Conservation (phyloP, 768 basidiomycete genomes). For the Mrakia blollopis region DNA sequence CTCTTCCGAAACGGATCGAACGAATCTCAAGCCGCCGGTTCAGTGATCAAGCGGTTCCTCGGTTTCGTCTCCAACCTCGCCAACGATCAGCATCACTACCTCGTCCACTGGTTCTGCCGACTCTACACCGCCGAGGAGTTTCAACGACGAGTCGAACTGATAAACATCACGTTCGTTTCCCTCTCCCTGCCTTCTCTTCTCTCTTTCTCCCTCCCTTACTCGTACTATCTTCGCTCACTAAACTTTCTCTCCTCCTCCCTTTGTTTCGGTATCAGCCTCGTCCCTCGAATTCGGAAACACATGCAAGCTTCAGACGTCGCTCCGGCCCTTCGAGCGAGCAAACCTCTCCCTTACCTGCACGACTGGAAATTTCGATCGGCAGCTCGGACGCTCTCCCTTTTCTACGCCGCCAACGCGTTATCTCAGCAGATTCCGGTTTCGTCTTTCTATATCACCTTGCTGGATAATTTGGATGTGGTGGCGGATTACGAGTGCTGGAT, state of each 20-base stretch:
- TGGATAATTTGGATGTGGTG: conserved; percentile 25
- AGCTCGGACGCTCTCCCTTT: conserved; percentile 28
- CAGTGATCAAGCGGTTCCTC: conserved; percentile 29
- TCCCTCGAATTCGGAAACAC: conserved; percentile 31
- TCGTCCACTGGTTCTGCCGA: conserved; percentile 27
- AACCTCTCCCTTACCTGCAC: conserved; percentile 22
- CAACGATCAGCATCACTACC: conserved; percentile 29
- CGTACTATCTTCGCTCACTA: too few relatives aligned
- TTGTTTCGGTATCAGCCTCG: neutral
- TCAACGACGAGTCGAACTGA: conserved; percentile 25
- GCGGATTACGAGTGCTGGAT: conserved; percentile 31
- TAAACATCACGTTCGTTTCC: conserved; percentile 16
- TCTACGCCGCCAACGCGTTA: conserved; percentile 28
- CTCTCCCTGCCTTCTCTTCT: too few relatives aligned
- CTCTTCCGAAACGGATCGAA: conserved; percentile 16
- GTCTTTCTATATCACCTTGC: conserved; percentile 25
- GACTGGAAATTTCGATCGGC: conserved; percentile 32
- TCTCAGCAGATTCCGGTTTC: conserved; percentile 11
- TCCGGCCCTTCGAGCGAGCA: conserved; percentile 7
- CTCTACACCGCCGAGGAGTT: conserved; percentile 18
- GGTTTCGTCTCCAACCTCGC: conserved; percentile 30
- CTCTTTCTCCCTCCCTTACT: neutral
- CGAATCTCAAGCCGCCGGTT: conserved; percentile 13
- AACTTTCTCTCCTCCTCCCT: neutral
- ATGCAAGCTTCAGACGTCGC: neutral